Base-by-base conservation (phyloP, 768 basidiomycete species). In the Tephrocybe sp. region DNA sequence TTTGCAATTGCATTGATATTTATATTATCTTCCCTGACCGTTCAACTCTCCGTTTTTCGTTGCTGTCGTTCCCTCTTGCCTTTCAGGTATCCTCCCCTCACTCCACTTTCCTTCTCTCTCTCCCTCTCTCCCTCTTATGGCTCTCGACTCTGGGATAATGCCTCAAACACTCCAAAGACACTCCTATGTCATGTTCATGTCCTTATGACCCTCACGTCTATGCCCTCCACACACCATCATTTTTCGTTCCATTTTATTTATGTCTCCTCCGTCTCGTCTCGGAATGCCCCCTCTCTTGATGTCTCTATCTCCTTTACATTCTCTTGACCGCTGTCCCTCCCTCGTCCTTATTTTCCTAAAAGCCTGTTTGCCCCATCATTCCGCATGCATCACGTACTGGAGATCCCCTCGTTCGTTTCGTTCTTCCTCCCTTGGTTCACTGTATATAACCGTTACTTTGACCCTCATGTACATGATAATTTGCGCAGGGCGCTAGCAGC, bases 51-150 rank as follows among this genome's bases (percentile, higher is more conserved):
- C 56, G 57, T 58, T 65, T 55, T 68, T 64, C 25, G 53, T 56
- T 67, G 73, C 69, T 74, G 60, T 72, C 65, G 58, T 47, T 54
- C 56, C 58, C 47, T 50, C 44, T 69, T 72, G 69, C 69, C 63
- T 40, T 30, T 46, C 23, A 43, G 40, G 49, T 37, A 21, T 44
- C 39, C 32, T 65, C 30, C 62, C 54, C 53, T 60, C 41, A 28
- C 25, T 54, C 25, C 12, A 24, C 18, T 2, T 48, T 41, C 39
- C n/a, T 23, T 45, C 55, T 62, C 44, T 46, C n/a, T n/a, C n/a
- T n/a, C n/a, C n/a, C n/a, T n/a, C n/a, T n/a, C n/a, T n/a, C n/a
- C n/a, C n/a, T 58, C 50, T 44, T 51, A 38, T 49, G 56, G 49
- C 39, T 48, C 49, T 37, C 48, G 44, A 44, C 41, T 26, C 34